These are phyloP conservation scores for Debaryomyces sp. DNA, from an alignment of 1,139 yeast genomes.

Conservation along the genomic window DNA sequence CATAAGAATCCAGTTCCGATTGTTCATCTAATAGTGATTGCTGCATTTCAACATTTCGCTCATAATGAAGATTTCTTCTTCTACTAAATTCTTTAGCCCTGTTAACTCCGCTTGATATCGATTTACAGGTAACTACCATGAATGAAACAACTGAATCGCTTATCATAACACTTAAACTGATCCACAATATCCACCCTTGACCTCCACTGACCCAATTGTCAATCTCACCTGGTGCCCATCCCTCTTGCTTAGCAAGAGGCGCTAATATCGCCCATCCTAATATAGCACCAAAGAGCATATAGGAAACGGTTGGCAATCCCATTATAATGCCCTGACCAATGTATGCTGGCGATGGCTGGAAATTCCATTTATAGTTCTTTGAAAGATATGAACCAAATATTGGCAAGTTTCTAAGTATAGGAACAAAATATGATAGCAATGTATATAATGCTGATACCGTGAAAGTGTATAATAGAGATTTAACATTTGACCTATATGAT, in stretches of 20 bases:
- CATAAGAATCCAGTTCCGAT: constrained; percentile 15
- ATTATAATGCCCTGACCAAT: constrained; percentile 97
- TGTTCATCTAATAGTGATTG: constrained; percentile 12
- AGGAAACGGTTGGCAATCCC: constrained; percentile 91
- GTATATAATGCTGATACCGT: constrained; percentile 73
- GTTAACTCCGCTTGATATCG: constrained; percentile 24
- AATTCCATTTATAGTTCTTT: constrained; percentile 72
- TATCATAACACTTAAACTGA: constrained; percentile 90
- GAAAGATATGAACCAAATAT: constrained; percentile 74
- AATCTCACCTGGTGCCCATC: constrained; percentile 90
- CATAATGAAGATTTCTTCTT: constrained; percentile 5
- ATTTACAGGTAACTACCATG: constrained; percentile 57
- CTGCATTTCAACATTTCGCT: constrained; percentile 12
- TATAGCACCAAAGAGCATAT: constrained; percentile 88
- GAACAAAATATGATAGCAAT: constrained; percentile 68
- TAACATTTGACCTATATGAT: constrained; percentile 57
- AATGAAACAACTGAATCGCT: constrained; percentile 88
- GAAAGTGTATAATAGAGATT: constrained; percentile 62
- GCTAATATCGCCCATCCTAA: constrained; percentile 92
- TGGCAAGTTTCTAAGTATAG: constrained; percentile 69
- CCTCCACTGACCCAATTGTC: constrained; percentile 94
- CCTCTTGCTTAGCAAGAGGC: constrained; percentile 67
- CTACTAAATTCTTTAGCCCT: constrained; percentile 5
- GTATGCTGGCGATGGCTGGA: constrained; percentile 97
- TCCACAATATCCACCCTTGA: constrained; percentile 98